Percentiles rank a stretch among this genome's conserved stretches.
Evolutionary conservation across 306 rosid species (phyloP).

Genomic region (Acacia acuminata): DNA sequence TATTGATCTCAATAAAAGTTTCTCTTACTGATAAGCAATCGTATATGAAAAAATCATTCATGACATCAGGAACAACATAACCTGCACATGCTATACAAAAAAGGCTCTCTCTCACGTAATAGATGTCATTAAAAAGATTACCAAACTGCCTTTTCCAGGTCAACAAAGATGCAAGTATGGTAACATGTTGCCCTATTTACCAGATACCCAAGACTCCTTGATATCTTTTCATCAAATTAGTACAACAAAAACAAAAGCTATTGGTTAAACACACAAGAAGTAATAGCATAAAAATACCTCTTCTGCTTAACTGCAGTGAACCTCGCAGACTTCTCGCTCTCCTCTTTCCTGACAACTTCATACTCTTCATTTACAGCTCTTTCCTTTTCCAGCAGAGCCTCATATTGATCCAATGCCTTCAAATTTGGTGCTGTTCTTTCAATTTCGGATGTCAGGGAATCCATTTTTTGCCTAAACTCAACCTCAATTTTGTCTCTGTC

Average conservation of each 20-base stretch:
- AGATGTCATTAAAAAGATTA: not conserved
- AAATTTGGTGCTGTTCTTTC: constrained; percentile 97
- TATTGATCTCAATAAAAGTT: not conserved
- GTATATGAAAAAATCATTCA: not conserved
- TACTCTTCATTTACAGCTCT: constrained; percentile 79
- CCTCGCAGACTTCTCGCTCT: constrained; percentile 70
- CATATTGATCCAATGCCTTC: constrained; percentile 98
- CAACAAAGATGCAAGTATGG: not conserved
- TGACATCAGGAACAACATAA: not conserved
- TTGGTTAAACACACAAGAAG: not conserved
- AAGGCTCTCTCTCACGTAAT: not conserved
- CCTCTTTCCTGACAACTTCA: constrained; percentile 89
- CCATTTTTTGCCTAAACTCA: constrained; percentile 81
- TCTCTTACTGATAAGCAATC: not conserved
- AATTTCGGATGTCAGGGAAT: constrained; percentile 72
- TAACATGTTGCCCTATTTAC: not conserved
- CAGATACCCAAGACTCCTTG: not conserved
- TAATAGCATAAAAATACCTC: constrained; percentile 53
- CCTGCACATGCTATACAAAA: not conserved
- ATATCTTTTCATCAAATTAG: constrained; percentile 1
- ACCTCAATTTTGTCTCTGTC: constrained; percentile 75
- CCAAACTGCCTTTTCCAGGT: not conserved
- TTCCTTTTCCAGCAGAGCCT: constrained; percentile 86
- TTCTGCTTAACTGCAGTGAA: constrained; percentile 77
- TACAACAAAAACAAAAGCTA: constrained; percentile 2